Percentiles rank a stretch among this genome's conserved stretches.
Evolutionary conservation across 1,139 yeast genomes (phyloP).

Genomic region (Hemisphaericaspora subhashii): DNA sequence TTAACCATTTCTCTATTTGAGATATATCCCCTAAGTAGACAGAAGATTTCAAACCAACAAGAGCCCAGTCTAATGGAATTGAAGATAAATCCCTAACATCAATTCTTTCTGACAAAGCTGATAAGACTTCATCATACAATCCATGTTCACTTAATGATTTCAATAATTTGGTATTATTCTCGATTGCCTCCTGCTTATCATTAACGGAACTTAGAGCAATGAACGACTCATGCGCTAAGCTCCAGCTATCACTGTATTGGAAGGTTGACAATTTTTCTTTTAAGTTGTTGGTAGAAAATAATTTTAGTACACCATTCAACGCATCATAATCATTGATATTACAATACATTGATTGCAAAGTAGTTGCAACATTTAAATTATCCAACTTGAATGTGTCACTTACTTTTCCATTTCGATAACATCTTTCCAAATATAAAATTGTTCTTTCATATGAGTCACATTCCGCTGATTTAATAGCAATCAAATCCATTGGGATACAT

Average conservation of each 20-base stretch:
- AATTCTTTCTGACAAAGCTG: slow-evolving; percentile 31
- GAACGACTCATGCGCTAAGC: slow-evolving; percentile 83
- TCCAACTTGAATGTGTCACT: slow-evolving; percentile 28
- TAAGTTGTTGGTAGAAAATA: slow-evolving; percentile 67
- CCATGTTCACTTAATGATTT: slow-evolving; percentile 45
- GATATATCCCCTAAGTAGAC: slow-evolving; percentile 60
- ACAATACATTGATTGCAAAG: slow-evolving; percentile 79
- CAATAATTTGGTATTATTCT: slow-evolving; percentile 36
- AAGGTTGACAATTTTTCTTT: slow-evolving; percentile 74
- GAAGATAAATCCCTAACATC: slow-evolving; percentile 23
- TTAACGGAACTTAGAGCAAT: slow-evolving; percentile 58
- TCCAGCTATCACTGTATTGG: slow-evolving; percentile 86
- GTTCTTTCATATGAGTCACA: slow-evolving; percentile 89
- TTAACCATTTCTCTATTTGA: slow-evolving; percentile 58
- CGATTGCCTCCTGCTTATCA: slow-evolving; percentile 27
- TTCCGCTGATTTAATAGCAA: slow-evolving; percentile 79
- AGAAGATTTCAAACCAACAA: slow-evolving; percentile 74
- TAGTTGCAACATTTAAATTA: slow-evolving; percentile 43
- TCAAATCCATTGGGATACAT: slow-evolving; percentile 61
- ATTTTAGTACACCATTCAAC: slow-evolving; percentile 78
- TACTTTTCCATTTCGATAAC: slow-evolving; percentile 49
- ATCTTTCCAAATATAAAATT: slow-evolving; percentile 81
- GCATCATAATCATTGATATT: slow-evolving; percentile 89
- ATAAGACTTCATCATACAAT: slow-evolving; percentile 40
- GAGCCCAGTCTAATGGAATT: slow-evolving; percentile 54